Percentiles rank a stretch among this genome's conserved stretches.
Conservation (phyloP, 169 alveolate species). For the Eimeria sp. region DNA sequence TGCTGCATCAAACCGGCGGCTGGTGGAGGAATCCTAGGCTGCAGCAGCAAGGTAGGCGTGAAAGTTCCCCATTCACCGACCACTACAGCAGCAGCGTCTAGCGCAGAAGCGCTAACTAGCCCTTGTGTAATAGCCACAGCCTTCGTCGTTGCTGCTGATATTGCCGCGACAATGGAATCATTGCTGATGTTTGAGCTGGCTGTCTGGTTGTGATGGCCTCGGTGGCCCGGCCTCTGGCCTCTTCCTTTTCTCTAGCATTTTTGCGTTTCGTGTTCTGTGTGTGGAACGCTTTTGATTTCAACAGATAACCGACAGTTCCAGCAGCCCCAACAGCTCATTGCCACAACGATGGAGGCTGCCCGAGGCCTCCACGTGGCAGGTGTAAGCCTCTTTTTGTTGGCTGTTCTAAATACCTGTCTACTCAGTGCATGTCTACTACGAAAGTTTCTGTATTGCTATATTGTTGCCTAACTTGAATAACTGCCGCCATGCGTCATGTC, state of each 20-base stretch:
- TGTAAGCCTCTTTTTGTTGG: background rate
- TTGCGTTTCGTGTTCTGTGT: background rate
- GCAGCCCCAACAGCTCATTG: constrained; percentile 29
- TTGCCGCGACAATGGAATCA: background rate
- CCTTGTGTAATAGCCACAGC: background rate
- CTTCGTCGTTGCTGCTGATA: background rate
- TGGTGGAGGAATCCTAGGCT: constrained; percentile 41
- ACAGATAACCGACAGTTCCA: background rate
- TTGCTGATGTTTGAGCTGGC: background rate
- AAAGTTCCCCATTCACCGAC: background rate
- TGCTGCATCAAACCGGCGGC: constrained; percentile 12
- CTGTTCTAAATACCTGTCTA: background rate
- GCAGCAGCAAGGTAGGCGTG: constrained; percentile 23
- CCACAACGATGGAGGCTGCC: constrained; percentile 40
- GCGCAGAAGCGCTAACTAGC: too few species aligned
- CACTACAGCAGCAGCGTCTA: background rate
- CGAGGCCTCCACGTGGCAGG: constrained; percentile 60
- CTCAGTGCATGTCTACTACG: background rate
- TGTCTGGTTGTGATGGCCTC: background rate
- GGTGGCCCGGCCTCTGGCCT: background rate
- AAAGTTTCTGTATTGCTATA: background rate
- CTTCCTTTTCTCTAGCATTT: background rate
- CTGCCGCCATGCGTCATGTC: background rate
- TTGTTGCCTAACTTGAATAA: background rate
- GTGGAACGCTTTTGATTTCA: background rate